Percentiles rank a stretch among this genome's conserved stretches.
Conservation (phyloP, 805 yeast genomes). For the Kluyveromyces aestuarii region DNA sequence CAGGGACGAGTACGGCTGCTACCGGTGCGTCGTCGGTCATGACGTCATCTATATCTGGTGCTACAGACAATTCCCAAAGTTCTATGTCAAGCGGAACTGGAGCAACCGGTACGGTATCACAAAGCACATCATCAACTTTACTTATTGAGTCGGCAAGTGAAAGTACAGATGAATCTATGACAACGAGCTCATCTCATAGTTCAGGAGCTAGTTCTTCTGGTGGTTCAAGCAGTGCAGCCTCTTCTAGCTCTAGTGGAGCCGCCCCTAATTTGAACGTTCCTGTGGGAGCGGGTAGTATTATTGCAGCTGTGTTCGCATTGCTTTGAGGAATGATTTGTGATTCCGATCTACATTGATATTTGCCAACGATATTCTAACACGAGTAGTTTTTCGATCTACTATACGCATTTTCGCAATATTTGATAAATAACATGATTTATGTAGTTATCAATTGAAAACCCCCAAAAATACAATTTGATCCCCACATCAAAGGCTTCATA, state of each 20-base stretch:
- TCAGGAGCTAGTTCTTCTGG: neutral
- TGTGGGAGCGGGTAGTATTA: slow-evolving; percentile 2
- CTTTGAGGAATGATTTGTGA: neutral
- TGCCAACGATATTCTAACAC: neutral
- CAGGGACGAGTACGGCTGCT: neutral
- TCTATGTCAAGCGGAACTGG: neutral
- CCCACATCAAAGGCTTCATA: neutral
- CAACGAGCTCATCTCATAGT: neutral
- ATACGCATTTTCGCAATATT: neutral
- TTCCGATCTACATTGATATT: neutral
- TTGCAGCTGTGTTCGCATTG: slow-evolving; percentile 3
- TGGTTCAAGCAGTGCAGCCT: neutral
- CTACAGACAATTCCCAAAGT: neutral
- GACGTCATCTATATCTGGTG: neutral
- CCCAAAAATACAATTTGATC: neutral
- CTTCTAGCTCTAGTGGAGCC: neutral
- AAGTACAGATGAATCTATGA: neutral
- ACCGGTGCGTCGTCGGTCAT: neutral
- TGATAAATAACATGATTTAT: neutral
- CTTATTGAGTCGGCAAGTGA: neutral
- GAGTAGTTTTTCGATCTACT: neutral
- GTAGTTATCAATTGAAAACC: neutral
- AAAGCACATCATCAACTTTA: neutral
- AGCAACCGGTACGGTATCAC: neutral
- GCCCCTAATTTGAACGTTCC: slow-evolving; percentile 2